Evolutionary conservation across 257 asterid genomes (phyloP), one percentile per base, ranked within the genome.

Genomic region (Salvia miltiorrhiza): DNA sequence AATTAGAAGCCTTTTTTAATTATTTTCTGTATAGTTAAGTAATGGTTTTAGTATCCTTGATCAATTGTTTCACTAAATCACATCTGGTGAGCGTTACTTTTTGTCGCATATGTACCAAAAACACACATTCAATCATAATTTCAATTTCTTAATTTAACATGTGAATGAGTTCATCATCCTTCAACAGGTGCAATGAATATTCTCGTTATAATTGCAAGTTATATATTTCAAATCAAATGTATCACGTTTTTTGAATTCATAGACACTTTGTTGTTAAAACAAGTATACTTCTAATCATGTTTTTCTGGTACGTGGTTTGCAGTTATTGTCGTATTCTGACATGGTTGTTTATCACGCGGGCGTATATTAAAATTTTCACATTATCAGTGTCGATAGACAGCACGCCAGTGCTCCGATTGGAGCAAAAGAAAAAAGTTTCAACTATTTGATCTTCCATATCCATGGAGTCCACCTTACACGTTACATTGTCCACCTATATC

Each of bases 401-500:
- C 4, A 33, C 40, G n/a, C 23, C 20, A 43, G 52, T 43, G 12
- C 33, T 52, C 5, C 23, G 24, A 49, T 7, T 35, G 44, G 26
- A 17, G 60, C 6, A 39, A 9, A 54, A 9, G 14, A 7, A 3
- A 30, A 13, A 56, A 43, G 19, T 70, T 45, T 64, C 60, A 24
- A 69, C 20, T 3, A 53, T 75, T 10, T 16, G 30, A 69, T 33
- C 67, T 11, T 32, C 2, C 30, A 45, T 23, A 12, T 32, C 7
- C 44, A 37, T 21, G 6, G 16, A 64, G 1, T 63, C 55, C 62
- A 43, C 65, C 69, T 39, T 33, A 43, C 56, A 56, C 45, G 43
- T 65, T 65, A 70, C 40, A 48, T 47, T n/a, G 52, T 53, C 55
- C 62, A 68, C 4, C 23, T 40, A 24, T 49, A 43, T 57, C 33